Percentiles rank a stretch among this genome's conserved stretches.
These are phyloP conservation scores for Curvularia spicifera DNA, from an alignment of 2,329 filamentous ascomycete genomes.

Conservation along the genomic window DNA sequence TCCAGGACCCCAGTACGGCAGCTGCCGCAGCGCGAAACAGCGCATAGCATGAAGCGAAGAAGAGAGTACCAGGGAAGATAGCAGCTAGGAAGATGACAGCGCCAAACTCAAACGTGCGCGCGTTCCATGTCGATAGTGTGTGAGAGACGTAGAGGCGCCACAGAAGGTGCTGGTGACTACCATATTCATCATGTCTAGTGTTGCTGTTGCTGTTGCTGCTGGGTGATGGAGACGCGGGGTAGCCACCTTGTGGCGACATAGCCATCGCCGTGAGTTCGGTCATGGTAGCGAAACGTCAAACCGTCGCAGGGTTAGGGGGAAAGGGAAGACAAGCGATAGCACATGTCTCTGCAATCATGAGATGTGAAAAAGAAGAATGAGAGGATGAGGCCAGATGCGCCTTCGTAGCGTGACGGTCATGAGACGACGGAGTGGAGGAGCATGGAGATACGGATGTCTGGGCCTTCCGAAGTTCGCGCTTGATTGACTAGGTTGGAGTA, in stretches of 20 bases:
- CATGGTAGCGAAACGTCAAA: not conserved
- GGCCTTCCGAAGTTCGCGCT: slow-evolving; percentile 7
- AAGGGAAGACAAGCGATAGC: not conserved
- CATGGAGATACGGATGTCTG: slow-evolving; percentile 12
- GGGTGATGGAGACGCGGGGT: slow-evolving; percentile 10
- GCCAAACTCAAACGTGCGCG: slow-evolving; percentile 57
- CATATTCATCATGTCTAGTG: not conserved
- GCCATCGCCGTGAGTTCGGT: not conserved
- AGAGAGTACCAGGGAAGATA: slow-evolving; percentile 61
- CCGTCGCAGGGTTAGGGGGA: too few relatives aligned
- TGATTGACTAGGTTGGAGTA: too few relatives aligned
- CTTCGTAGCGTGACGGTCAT: slow-evolving; percentile 17
- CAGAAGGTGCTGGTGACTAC: slow-evolving; percentile 24
- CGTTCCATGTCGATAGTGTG: slow-evolving; percentile 58
- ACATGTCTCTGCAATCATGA: too few relatives aligned
- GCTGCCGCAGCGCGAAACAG: slow-evolving; percentile 65
- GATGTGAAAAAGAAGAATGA: not conserved
- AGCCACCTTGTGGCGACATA: not conserved
- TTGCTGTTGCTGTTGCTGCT: not conserved
- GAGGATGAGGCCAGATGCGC: not conserved
- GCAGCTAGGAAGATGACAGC: slow-evolving; percentile 57
- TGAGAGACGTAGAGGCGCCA: slow-evolving; percentile 55
- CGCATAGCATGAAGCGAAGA: slow-evolving; percentile 73
- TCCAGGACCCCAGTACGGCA: slow-evolving; percentile 62
- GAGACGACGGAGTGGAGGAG: slow-evolving; percentile 8